Evolutionary conservation across 345 rosid species (phyloP), one percentile per base, ranked within the genome.

Genomic region (Microcos paniculata): DNA sequence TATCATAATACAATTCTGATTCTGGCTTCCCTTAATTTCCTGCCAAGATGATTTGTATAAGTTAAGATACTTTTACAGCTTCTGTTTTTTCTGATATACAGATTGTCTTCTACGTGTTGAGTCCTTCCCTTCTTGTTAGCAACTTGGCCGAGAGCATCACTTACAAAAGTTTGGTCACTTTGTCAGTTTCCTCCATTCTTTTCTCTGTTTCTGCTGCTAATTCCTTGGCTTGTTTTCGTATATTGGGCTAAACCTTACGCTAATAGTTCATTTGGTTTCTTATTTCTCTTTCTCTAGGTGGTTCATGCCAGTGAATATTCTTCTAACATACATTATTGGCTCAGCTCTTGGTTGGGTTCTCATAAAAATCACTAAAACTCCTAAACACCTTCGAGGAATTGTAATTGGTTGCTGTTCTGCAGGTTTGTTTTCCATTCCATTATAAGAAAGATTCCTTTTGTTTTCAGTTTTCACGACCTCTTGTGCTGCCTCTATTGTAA

Each of bases 321-420:
- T n/a, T n/a, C n/a, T n/a, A n/a, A n/a, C n/a, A n/a, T n/a, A n/a
- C n/a, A n/a, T n/a, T n/a, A n/a, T n/a, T n/a, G n/a, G n/a, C n/a
- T n/a, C n/a, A n/a, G 71, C 80, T 24, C 83, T 87, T 10, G 90
- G 85, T 65, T 87, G 89, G 90, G 62, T 87, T 59, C 81, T 87
- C 49, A 81, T 78, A 68, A 82, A 80, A 58, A 73, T 87, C 78
- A 81, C 89, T 42, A 82, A 78, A 76, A 83, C 90, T 73, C 89
- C 89, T 35, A 72, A 46, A 1, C 87, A 85, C 57, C 77, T 87
- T 18, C 81, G 69, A 10, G 87, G 87, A 30, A 75, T 76, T 13
- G 74, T 78, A 49, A 53, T 82, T 21, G 81, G 79, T 18, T 78
- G 77, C 67, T 81, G 80, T 28, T 63, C 81, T 8, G 49, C 84